Evolutionary conservation across 2,329 filamentous ascomycete species (phyloP).

Genomic region (Fusarium irregulare): DNA sequence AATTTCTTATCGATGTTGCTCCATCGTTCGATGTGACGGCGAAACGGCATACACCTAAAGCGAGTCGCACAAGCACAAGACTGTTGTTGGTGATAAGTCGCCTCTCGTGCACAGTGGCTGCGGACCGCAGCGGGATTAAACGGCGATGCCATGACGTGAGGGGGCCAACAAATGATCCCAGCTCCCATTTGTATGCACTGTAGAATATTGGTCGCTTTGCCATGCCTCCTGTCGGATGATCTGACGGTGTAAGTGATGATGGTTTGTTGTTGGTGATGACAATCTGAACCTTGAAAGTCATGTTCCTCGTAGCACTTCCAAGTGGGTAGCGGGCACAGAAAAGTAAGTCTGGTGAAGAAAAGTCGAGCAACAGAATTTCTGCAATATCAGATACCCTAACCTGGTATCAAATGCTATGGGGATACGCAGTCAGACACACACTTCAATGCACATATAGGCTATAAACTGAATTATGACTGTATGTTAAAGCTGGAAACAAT

Average conservation of each 20-base stretch:
- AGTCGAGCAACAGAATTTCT: neutral
- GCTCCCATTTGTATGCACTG: neutral
- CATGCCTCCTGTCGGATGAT: slow-evolving; percentile 2
- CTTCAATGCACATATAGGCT: neutral
- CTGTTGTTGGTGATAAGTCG: slow-evolving; percentile 33
- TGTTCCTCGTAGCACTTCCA: neutral
- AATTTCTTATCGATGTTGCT: neutral
- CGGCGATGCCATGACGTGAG: neutral
- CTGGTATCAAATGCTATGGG: neutral
- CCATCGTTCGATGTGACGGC: slow-evolving; percentile 24
- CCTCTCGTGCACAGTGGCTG: slow-evolving; percentile 24
- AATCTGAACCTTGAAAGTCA: neutral
- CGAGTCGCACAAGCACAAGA: slow-evolving; percentile 33
- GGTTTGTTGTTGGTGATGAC: neutral
- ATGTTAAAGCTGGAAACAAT: neutral
- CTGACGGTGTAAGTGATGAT: neutral
- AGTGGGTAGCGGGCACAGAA: neutral
- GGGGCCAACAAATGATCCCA: slow-evolving; percentile 29
- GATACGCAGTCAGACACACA: neutral
- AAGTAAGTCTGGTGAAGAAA: neutral
- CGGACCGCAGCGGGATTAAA: slow-evolving; percentile 27
- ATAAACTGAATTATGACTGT: neutral
- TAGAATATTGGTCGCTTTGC: slow-evolving; percentile 3
- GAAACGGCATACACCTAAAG: neutral
- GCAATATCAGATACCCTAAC: neutral